Conservation (phyloP, 257 asterid genomes). For the Solanum ossicruentum region DNA sequence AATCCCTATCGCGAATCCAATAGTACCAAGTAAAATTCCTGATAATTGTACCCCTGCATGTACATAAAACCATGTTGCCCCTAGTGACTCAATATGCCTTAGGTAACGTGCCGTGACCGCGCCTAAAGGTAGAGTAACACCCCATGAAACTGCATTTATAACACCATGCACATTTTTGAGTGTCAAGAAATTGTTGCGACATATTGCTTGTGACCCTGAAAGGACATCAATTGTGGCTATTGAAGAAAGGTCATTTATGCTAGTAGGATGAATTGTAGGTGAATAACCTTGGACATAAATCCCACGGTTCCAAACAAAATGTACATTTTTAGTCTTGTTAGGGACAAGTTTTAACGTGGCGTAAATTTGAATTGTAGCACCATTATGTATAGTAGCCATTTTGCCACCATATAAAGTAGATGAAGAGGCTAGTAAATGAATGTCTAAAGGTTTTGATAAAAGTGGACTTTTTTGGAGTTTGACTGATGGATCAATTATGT, state of each 20-base stretch:
- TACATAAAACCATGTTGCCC: constrained; percentile 70
- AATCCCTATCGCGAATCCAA: constrained; percentile 68
- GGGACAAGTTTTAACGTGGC: constrained; percentile 50
- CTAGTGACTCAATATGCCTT: constrained; percentile 41
- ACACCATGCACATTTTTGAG: constrained; percentile 50
- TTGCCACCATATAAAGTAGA: constrained; percentile 74
- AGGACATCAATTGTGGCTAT: constrained; percentile 47
- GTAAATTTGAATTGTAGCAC: constrained; percentile 56
- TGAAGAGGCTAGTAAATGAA: constrained; percentile 58
- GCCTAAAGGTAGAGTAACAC: constrained; percentile 64
- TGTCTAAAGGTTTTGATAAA: constrained; percentile 81
- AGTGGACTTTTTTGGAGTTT: constrained; percentile 55
- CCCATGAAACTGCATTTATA: constrained; percentile 70
- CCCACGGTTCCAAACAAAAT: constrained; percentile 80
- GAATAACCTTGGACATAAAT: constrained; percentile 91
- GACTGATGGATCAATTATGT: constrained; percentile 62
- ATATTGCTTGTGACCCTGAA: constrained; percentile 36
- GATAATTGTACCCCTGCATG: constrained; percentile 71
- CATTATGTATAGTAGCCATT: constrained; percentile 70
- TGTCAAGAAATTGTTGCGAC: constrained; percentile 13
- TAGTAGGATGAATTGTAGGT: constrained; percentile 72
- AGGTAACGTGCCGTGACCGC: constrained; percentile 62
- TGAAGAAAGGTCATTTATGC: constrained; percentile 55
- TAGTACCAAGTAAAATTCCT: constrained; percentile 50
- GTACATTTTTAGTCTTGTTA: constrained; percentile 46